Base-by-base conservation (phyloP, 139 green algal genomes). In the Haematococcus lacustris region DNA sequence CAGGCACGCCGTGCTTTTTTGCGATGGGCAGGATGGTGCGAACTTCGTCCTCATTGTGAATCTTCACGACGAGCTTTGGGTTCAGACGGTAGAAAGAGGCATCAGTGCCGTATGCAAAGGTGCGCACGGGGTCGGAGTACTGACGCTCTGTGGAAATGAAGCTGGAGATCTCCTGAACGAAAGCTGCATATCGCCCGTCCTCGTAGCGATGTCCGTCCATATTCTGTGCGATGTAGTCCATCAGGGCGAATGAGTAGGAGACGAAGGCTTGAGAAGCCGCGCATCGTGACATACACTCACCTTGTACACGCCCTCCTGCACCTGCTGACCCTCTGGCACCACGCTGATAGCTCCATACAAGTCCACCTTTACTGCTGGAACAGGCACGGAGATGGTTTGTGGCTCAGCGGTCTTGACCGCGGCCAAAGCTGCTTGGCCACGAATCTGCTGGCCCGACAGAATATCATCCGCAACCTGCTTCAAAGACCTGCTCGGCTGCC, bases 71-170 rank as follows among this genome's bases (percentile, higher is more conserved):
- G 72, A 95, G 76, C 77, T 96, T 94, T 13, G 92, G 93, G 77
- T 93, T 93, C 39, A 97, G 81, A 25, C 93, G 81, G 77, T 98
- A 98, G 82, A 98, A 98, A 59, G 70, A 88, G 3, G 94, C 94
- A 77, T 98, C 94, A 23, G 93, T 98, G 71, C 90, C 82, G 62
- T 85, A 82, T 1, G 80, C 94, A 79, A 97, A 97, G 0, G 91
- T 98, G 63, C 91, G 85, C 35, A 98, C 90, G 3, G 92, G 85
- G 78, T 98, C 94, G 0, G 87, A 92, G 76, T 87, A 95, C 71
- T 91, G 80, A 7, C 94, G 79, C 53, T 87, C 84, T 73, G 89
- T 78, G 7, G 89, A 88, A 41, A 98, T 89, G 75, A 97, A 93
- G 53, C 73, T 53, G 0, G 77, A 78, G 38, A 98, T 89, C 53